Evolutionary conservation across 2,329 filamentous ascomycete genomes (phyloP).

Genomic region (Orbilia quercus): DNA sequence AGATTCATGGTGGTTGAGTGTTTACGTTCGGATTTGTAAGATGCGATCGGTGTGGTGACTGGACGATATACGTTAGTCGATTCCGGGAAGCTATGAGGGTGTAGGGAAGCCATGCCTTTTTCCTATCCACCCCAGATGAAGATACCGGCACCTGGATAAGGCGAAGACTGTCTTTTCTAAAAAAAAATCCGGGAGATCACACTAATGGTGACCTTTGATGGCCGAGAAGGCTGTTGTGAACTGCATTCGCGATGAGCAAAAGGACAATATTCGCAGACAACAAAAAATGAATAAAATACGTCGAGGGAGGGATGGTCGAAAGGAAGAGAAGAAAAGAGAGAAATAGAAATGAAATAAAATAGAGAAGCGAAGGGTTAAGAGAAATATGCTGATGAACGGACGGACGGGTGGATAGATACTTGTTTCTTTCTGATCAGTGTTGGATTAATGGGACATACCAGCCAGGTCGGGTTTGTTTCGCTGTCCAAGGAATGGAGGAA

Average conservation of each 20-base stretch:
- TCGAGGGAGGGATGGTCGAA: slow-evolving; percentile 21
- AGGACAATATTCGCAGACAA: slow-evolving; percentile 27
- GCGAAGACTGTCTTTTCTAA: slow-evolving; percentile 24
- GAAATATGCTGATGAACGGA: slow-evolving; percentile 18
- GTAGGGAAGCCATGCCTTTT: slow-evolving; percentile 22
- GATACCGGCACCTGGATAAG: slow-evolving; percentile 17
- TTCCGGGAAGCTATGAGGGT: slow-evolving; percentile 1
- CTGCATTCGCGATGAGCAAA: slow-evolving; percentile 56
- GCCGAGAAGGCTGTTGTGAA: slow-evolving; percentile 52
- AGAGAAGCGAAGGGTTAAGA: slow-evolving; percentile 19
- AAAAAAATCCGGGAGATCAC: slow-evolving; percentile 52
- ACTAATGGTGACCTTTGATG: slow-evolving; percentile 49
- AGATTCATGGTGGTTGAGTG: slow-evolving; percentile 58
- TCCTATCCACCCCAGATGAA: slow-evolving; percentile 20
- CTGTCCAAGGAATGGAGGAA: slow-evolving; percentile 53
- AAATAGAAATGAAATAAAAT: slow-evolving; percentile 9
- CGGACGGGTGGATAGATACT: slow-evolving; percentile 22
- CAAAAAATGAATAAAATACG: slow-evolving; percentile 6
- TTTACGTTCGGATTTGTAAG: slow-evolving; percentile 27
- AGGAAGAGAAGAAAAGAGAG: slow-evolving; percentile 21
- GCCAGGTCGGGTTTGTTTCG: slow-evolving; percentile 53
- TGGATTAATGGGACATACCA: slow-evolving; percentile 56
- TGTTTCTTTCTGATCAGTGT: slow-evolving; percentile 36
- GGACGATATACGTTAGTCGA: slow-evolving; percentile 16
- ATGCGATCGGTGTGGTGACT: slow-evolving; percentile 54